Conservation (phyloP, 257 asterid genomes). For the Fraxinus quadrangulata region DNA sequence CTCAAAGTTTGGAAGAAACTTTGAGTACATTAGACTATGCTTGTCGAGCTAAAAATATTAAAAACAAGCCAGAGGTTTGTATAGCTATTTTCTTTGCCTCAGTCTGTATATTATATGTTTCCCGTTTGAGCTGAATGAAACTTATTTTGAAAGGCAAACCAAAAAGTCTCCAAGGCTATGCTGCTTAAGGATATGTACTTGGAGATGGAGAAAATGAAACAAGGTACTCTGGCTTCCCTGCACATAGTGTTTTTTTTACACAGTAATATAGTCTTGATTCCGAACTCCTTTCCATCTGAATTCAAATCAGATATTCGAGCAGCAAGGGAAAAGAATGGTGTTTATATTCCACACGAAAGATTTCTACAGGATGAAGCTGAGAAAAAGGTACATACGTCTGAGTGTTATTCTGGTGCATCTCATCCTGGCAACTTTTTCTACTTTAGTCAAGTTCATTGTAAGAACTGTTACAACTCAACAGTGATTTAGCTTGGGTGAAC, state of each 20-base stretch:
- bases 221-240: conserved; percentile 45
- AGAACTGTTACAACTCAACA: background rate
- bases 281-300: conserved; percentile 5
- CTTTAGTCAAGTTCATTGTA: background rate
- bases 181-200: conserved; percentile 73
- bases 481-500: background rate
- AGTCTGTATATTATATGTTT: background rate
- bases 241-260: background rate
- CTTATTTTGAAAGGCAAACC: conserved; percentile 65
- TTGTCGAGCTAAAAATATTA: conserved; percentile 80
- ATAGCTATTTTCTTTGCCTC: conserved; percentile 12
- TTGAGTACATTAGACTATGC: conserved; percentile 87
- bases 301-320: conserved; percentile 70
- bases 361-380: conserved; percentile 78
- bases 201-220: conserved; percentile 86
- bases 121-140: conserved; percentile 32
- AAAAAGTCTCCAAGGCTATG: conserved; percentile 68
- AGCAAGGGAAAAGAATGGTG: conserved; percentile 87
- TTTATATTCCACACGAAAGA: conserved; percentile 83
- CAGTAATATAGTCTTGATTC: background rate
- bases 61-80: conserved; percentile 80
- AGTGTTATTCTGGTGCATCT: background rate
- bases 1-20: conserved; percentile 74
- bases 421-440: conserved; percentile 4
- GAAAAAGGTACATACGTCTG: conserved; percentile 55